These are phyloP conservation scores for Debaryomyces prosopidis DNA, from an alignment of 805 yeast genomes.

Conservation along the genomic window DNA sequence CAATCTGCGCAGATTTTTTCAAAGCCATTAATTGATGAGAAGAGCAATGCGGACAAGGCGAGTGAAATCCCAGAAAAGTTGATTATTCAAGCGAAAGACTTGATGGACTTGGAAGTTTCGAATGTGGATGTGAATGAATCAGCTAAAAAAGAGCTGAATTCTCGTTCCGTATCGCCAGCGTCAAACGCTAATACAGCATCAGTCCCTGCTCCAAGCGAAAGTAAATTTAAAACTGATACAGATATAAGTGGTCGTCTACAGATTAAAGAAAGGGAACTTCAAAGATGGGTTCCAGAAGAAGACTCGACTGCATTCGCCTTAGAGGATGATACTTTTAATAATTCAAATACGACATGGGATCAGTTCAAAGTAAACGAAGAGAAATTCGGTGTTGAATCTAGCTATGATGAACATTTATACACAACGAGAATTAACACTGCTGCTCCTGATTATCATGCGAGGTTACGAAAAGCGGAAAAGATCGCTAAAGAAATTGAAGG, in stretches of 20 bases:
- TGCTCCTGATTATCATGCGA: conserved; percentile 70
- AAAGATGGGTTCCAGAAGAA: conserved; percentile 80
- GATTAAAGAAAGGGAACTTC: conserved; percentile 68
- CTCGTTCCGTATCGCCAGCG: background rate
- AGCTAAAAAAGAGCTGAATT: conserved; percentile 6
- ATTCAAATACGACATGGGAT: conserved; percentile 63
- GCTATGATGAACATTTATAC: conserved; percentile 82
- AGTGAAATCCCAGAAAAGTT: conserved; percentile 45
- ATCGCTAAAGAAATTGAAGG: conserved; percentile 83
- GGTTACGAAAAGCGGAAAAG: conserved; percentile 68
- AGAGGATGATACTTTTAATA: conserved; percentile 31
- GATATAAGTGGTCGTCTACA: conserved; percentile 64
- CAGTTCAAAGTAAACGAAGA: conserved; percentile 91
- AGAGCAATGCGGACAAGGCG: conserved; percentile 19
- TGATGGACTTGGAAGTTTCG: conserved; percentile 48
- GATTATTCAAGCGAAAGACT: conserved; percentile 49
- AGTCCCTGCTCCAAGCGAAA: background rate
- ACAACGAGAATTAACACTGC: conserved; percentile 73
- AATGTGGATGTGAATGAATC: conserved; percentile 34
- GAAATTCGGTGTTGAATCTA: conserved; percentile 84
- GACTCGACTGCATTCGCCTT: conserved; percentile 24
- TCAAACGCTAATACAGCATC: background rate
- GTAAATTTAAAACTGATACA: conserved; percentile 72
- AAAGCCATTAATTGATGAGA: conserved; percentile 23
- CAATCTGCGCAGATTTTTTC: conserved; percentile 47